A percentile compares a stretch with the other conserved stretches of the same genome.
Conservation (phyloP, 495 filamentous ascomycete species). For the Penicillium longicatenatum region DNA sequence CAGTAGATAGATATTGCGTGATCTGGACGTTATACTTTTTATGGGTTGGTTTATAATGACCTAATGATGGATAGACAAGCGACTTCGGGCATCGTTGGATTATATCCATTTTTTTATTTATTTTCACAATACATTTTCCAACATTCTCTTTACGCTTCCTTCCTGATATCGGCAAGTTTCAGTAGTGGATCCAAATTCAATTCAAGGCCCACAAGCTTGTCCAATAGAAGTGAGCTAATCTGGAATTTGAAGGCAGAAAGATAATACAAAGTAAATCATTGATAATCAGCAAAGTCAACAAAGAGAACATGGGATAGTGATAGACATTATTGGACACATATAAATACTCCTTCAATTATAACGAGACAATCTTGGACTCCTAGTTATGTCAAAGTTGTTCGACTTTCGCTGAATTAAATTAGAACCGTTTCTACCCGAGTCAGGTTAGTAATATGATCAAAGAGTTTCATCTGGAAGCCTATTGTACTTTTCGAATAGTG, state of each 20-base stretch:
- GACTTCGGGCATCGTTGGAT: background rate
- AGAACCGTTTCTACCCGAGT: background rate
- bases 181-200: background rate
- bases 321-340: too few species aligned
- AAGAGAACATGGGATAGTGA: too few species aligned
- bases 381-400: too few species aligned
- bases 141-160: background rate
- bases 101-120: background rate
- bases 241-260: too few species aligned
- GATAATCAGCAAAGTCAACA: too few species aligned
- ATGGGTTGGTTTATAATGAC: background rate
- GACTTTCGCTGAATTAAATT: background rate
- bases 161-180: background rate
- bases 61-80: constrained; percentile 1
- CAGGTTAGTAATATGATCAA: background rate
- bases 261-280: too few species aligned
- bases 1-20: background rate
- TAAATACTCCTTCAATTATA: too few species aligned
- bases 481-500: background rate
- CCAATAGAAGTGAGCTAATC: background rate
- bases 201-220: background rate
- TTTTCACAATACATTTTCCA: background rate
- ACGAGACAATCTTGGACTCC: too few species aligned
- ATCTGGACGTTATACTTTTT: background rate
- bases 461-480: background rate